Conservation (phyloP, 192 early-diverging fungal species). For the Funneliformis geosporum region DNA sequence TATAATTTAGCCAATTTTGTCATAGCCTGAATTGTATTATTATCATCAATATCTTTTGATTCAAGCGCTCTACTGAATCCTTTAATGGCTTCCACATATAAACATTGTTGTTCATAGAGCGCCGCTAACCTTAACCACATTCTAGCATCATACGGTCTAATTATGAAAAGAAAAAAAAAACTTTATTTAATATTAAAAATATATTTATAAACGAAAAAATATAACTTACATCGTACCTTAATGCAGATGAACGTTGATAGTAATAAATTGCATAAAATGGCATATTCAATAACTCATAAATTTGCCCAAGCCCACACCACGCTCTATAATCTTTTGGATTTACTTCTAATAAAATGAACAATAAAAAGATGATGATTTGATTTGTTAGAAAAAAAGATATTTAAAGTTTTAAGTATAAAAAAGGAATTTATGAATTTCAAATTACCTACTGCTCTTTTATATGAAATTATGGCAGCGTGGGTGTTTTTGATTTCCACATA, state of each 20-base stretch:
- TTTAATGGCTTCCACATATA: slow-evolving; percentile 62
- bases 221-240: slow-evolving; percentile 44
- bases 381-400: not conserved
- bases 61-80: slow-evolving; percentile 75
- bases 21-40: slow-evolving; percentile 43
- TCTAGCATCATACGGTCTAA: slow-evolving; percentile 78
- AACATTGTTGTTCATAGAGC: slow-evolving; percentile 64
- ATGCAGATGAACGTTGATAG: slow-evolving; percentile 70
- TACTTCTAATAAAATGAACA: slow-evolving; percentile 48
- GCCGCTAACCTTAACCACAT: slow-evolving; percentile 81
- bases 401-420: not conserved
- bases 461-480: slow-evolving; percentile 86
- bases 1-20: slow-evolving; percentile 50
- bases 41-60: slow-evolving; percentile 59
- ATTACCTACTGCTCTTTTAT: slow-evolving; percentile 77
- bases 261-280: slow-evolving; percentile 81
- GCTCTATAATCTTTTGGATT: slow-evolving; percentile 82
- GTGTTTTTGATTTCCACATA: slow-evolving; percentile 92
- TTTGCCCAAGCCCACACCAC: slow-evolving; percentile 91
- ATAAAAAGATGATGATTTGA: not conserved
- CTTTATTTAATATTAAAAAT: not conserved
- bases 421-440: not conserved
- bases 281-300: slow-evolving; percentile 85
- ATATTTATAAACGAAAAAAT: not conserved
- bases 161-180: not conserved